Conservation (phyloP, 139 green algal species). For the Zygnema cylindricum region DNA sequence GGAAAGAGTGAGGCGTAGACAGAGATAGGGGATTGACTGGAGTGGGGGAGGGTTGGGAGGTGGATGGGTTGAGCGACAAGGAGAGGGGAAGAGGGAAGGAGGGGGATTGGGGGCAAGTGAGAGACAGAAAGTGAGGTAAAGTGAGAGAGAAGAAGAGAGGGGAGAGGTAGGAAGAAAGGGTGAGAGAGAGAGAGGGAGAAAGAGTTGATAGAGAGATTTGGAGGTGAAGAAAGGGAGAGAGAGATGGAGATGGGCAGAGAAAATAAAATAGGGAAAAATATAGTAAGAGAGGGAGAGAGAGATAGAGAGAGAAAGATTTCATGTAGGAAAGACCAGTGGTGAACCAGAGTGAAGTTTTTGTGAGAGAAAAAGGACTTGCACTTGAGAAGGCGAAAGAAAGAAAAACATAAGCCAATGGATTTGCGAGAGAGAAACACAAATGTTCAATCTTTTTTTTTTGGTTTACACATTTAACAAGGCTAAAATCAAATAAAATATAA, state of each 20-base stretch:
- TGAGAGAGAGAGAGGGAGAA: not conserved
- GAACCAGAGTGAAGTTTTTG: not conserved
- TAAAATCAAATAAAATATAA: too few relatives aligned
- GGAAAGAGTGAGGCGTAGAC: too few relatives aligned
- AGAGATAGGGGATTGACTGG: too few relatives aligned
- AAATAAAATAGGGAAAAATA: not conserved
- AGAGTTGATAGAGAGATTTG: not conserved
- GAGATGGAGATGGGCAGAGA: not conserved
- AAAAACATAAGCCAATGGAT: constrained; percentile 32
- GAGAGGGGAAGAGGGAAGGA: too few relatives aligned
- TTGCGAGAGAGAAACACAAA: constrained; percentile 24
- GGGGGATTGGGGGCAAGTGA: too few relatives aligned
- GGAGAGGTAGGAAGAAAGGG: not conserved
- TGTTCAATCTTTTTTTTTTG: constrained; percentile 13
- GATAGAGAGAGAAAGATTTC: too few relatives aligned
- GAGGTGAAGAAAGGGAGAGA: not conserved
- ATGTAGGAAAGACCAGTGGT: not conserved
- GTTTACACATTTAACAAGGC: too few relatives aligned
- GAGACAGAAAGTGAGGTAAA: too few relatives aligned
- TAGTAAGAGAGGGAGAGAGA: not conserved
- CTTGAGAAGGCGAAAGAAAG: not conserved
- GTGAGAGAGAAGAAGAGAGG: too few relatives aligned
- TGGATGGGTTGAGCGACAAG: too few relatives aligned
- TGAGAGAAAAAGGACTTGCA: not conserved
- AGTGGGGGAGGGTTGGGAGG: too few relatives aligned